Percentiles rank a stretch among this genome's conserved stretches.
These are phyloP conservation scores for Leccinum pellstonianum DNA, from an alignment of 768 basidiomycete genomes.

Conservation along the genomic window DNA sequence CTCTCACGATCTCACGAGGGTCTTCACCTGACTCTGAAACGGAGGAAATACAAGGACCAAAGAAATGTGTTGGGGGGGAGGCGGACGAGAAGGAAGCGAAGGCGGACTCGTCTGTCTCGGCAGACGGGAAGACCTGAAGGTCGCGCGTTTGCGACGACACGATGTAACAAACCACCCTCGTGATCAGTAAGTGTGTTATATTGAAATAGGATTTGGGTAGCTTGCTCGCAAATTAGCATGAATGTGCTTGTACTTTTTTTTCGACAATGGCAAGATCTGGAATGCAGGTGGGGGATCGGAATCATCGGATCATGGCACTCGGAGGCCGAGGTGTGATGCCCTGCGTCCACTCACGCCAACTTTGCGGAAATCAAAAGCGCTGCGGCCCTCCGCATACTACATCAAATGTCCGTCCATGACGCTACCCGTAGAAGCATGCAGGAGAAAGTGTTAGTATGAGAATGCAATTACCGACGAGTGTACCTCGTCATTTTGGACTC, in stretches of 20 bases:
- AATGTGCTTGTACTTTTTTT: background rate
- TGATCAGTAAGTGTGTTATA: background rate
- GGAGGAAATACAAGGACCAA: background rate
- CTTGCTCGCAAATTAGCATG: background rate
- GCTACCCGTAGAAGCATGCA: background rate
- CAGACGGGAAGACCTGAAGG: conserved; percentile 11
- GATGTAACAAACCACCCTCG: background rate
- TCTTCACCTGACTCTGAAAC: background rate
- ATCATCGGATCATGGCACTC: background rate
- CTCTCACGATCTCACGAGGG: conserved; percentile 18
- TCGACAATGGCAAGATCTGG: background rate
- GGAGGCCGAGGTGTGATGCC: background rate
- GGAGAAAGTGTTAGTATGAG: background rate
- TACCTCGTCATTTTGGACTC: background rate
- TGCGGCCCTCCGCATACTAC: background rate
- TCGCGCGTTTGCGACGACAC: background rate
- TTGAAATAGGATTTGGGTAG: background rate
- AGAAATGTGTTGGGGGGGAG: background rate
- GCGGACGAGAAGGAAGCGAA: background rate
- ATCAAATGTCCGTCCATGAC: conserved; percentile 12
- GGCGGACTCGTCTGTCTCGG: background rate
- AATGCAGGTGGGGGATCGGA: background rate
- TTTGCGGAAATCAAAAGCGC: background rate
- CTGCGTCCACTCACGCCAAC: background rate
- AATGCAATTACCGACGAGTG: conserved; percentile 2